These are phyloP conservation scores for Antitrichia curtipendula DNA, from an alignment of 225 moss, liverwort and hornwort species.

Conservation along the genomic window DNA sequence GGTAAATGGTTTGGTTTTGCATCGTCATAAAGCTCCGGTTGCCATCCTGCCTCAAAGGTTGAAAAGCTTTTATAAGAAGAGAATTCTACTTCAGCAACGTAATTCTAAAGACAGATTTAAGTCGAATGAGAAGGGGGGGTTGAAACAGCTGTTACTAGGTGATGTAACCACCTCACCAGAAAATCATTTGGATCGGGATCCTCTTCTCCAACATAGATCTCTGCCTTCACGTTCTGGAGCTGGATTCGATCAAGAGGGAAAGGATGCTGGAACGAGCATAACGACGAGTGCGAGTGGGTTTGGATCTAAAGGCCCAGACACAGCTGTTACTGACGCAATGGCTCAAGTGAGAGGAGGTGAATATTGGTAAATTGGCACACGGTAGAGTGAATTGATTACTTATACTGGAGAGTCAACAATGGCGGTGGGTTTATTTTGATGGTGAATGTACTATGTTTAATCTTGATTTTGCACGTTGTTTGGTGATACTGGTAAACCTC, in stretches of 20 bases:
- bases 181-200: slow-evolving; percentile 9
- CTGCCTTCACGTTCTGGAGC: slow-evolving; percentile 1
- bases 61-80: slow-evolving; percentile 34
- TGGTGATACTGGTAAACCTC: neutral
- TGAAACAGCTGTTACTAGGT: slow-evolving; percentile 17
- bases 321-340: neutral
- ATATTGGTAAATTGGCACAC: neutral
- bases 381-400: neutral
- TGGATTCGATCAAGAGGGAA: neutral
- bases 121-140: slow-evolving; percentile 3
- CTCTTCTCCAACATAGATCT: slow-evolving; percentile 18
- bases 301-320: slow-evolving; percentile 2
- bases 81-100: slow-evolving; percentile 9
- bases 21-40: slow-evolving; percentile 57
- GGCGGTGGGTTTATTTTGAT: neutral
- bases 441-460: neutral
- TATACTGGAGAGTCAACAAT: neutral
- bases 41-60: slow-evolving; percentile 49
- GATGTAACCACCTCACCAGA: neutral
- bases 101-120: neutral
- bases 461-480: neutral
- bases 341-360: slow-evolving; percentile 12
- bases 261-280: neutral
- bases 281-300: neutral
- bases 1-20: slow-evolving; percentile 70